Base-by-base conservation (phyloP, 202 grass and related monocot genomes). In the Cymbopogon flexuosus region DNA sequence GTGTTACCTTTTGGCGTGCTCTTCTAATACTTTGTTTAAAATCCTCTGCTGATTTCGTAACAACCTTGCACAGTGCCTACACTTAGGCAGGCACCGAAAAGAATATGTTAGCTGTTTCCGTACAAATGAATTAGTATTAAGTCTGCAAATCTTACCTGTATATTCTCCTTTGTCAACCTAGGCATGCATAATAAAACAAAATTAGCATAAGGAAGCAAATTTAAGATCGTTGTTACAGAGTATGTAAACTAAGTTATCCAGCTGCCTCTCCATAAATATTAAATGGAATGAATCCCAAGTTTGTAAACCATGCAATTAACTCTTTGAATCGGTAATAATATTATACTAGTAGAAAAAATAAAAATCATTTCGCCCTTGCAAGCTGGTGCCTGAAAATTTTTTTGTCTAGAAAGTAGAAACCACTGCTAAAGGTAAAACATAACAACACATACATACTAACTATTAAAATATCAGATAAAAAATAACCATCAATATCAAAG, bases 11-110 rank as follows among this genome's bases (percentile, higher is more conserved):
- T 86, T 98, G 92, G 29, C 95, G 92, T 51, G 95, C 95, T 88
- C 92, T 91, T 87, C 95, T 98, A 66, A 98, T 93, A 83, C 95
- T 83, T 86, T 94, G 94, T 83, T 97, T 97, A 40, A 90, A 89
- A 88, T 94, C 94, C 81, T 97, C 94, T 63, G 84, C 90, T 57
- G 92, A 94, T 94, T 95, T 94, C 75, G 95, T 58, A 84, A 98
- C 88, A 45, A 98, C 81, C 82, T 98, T 98, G 78, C 95, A 95
- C 22, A 98, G 65, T 67, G 88, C 92, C 95, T 98, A 78, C 56
- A 68, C 40, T 70, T 34, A 77, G 49, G 24, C 15, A 77, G 49
- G 24, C 15, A 86, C 4, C 0, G 23, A 62, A 65, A 88, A 68
- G 46, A 60, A 18, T n/a, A 24, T 3, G 11, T 75, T 63, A 86